Evolutionary conservation across 306 rosid genomes (phyloP), one percentile per base, ranked within the genome.

Genomic region (Canavalia gladiata): DNA sequence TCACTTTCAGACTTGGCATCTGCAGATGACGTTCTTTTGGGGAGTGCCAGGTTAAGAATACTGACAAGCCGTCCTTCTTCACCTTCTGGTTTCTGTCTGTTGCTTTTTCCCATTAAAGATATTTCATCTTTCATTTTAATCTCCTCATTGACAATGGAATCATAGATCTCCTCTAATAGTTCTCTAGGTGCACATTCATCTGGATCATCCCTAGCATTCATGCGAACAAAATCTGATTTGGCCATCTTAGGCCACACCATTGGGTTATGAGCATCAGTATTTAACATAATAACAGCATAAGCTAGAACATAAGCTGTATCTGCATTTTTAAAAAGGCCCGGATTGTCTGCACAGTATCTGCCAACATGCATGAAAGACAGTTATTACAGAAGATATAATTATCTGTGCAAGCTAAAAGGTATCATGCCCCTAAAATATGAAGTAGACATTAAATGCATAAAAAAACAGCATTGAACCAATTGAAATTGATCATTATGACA

Each of bases 241-340:
- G 97, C 89, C 99, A 96, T 94, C 89, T 96, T 96, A 72, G 99
- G 99, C 99, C 99, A 94, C 90, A 96, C 98, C 93, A 96, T 92
- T 52, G 98, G 99, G 81, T 94, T 96, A 85, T 96, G 99, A 54
- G 98, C 99, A 86, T 96, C 99, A 63, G 99, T 96, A 85, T 92
- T 96, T 87, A 96, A 85, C 97, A 96, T 73, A 58, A 96, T 96
- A 86, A 94, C 98, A 45, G 99, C 97, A 83, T 96, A 96, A 39
- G 98, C 99, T 83, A 96, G 97, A 90, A 96, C 96, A 84, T 96
- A 96, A 29, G 98, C 99, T 50, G 95, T 89, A 89, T 96, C 99
- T 64, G 99, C 99, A 84, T 94, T 94, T 87, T 90, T 92, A 83
- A 96, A 96, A 79, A 96, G 99, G 76, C 87, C 92, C 0, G 98